Evolutionary conservation across 164 flowering plant genomes (phyloP), one percentile per base, ranked within the genome.

Genomic region (Kingdonia uniflora): DNA sequence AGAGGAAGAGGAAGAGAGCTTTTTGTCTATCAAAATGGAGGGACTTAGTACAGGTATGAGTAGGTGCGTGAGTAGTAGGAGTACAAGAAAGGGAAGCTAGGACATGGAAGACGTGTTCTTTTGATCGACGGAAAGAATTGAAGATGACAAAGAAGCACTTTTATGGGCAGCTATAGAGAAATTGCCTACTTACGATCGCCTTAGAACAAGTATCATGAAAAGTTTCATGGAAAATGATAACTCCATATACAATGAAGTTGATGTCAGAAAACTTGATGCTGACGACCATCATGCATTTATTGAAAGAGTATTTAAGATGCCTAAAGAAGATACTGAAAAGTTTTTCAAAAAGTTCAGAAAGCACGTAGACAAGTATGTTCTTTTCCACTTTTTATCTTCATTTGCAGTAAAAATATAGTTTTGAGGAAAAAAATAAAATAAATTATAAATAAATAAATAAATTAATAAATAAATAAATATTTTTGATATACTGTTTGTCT

Each of bases 161-260:
- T 63, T 63, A 55, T 90, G 95, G 95, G 95, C 95, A 5, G 95
- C 97, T 2, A 51, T 90, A 12, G 91, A 90, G 69, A 90, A 68
- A 37, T 49, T 90, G 24, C n/a, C n/a, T n/a, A n/a, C n/a, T n/a
- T n/a, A n/a, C n/a, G n/a, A n/a, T n/a, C n/a, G n/a, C n/a, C n/a
- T 90, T 26, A 69, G 96, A 38, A 90, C 87, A 2, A 75, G 81
- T 7, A 75, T 90, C 56, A 61, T 87, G 22, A 61, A 82, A 21
- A 71, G 80, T 4, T 76, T 67, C 47, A 40, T 49, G 29, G 82
- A 82, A 0, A 56, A 26, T 39, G 62, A 67, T 50, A 58, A 53
- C n/a, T 24, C 24, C 8, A 52, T 57, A 3, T 79, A 72, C 41
- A 81, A 64, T 54, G 89, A 80, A 39, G 81, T 82, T 35, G 95